Conservation (phyloP, 108 stramenopile species). For the Skeletonema marinoi region DNA sequence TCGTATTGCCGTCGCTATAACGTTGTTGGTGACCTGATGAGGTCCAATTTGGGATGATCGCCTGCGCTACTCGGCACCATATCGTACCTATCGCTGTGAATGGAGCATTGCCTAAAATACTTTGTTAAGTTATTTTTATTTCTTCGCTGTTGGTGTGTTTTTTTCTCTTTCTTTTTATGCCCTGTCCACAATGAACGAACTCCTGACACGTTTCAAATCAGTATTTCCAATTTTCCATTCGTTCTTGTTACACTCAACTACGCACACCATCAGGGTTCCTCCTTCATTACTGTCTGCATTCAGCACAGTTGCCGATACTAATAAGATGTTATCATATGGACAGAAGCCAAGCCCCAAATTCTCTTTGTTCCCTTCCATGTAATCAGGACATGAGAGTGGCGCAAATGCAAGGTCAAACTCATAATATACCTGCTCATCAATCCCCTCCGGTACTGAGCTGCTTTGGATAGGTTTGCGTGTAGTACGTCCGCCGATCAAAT, state of each 20-base stretch:
- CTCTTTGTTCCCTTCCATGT: conserved; percentile 53
- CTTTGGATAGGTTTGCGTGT: conserved; percentile 33
- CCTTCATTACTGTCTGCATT: conserved; percentile 30
- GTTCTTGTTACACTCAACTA: conserved; percentile 63
- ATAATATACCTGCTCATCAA: conserved; percentile 61
- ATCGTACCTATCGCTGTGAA: too few species aligned
- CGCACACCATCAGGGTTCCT: conserved; percentile 53
- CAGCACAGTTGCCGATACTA: conserved; percentile 72
- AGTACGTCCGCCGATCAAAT: conserved; percentile 69
- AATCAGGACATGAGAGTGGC: conserved; percentile 59
- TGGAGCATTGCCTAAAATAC: too few species aligned
- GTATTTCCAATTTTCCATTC: conserved; percentile 77
- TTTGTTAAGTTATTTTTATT: too few species aligned
- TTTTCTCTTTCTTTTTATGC: not conserved
- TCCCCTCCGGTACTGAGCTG: conserved; percentile 9
- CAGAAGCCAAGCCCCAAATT: conserved; percentile 83
- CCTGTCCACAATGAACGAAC: conserved; percentile 61
- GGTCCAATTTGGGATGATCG: too few species aligned
- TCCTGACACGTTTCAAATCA: conserved; percentile 74
- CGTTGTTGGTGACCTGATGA: too few species aligned
- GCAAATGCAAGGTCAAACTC: conserved; percentile 85
- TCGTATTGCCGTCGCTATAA: too few species aligned
- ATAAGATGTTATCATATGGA: conserved; percentile 73
- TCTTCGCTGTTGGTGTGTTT: too few species aligned
- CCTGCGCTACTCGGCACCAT: too few species aligned